phyloP scores from a whole-genome alignment of 768 basidiomycete species.

The Podaxis sp. region DNA sequence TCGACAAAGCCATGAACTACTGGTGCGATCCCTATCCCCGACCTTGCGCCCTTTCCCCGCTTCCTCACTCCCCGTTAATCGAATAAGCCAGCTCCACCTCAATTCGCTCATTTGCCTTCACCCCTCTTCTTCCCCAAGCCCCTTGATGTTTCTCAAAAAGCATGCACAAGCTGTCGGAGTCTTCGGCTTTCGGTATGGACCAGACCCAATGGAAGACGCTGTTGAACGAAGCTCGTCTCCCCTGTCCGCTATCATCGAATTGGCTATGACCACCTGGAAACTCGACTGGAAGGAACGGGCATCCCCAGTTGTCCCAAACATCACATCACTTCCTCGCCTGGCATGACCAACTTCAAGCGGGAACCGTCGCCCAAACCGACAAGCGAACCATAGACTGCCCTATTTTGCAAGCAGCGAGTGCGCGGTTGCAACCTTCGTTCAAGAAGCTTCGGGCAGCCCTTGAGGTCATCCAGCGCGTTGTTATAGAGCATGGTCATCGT shows the following conservation, averaged over 20 bases:
- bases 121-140: no score
- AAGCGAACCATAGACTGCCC: constrained; percentile 43
- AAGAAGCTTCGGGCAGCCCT: constrained; percentile 40
- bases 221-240: no score
- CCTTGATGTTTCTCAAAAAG: no score
- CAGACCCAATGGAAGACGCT: no score
- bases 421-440: constrained; percentile 32
- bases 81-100: no score
- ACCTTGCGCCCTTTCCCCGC: no score
- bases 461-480: constrained; percentile 45
- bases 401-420: constrained; percentile 32
- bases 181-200: no score
- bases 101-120: no score
- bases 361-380: constrained; percentile 48
- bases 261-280: constrained; percentile 41
- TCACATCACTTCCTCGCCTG: constrained; percentile 57
- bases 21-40: no score
- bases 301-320: constrained; percentile 70
- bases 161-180: no score
- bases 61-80: no score
- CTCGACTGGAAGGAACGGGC: constrained; percentile 60
- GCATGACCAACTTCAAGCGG: constrained; percentile 41
- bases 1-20: no score
- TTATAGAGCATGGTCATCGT: constrained; percentile 49
- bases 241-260: constrained; percentile 36